These are phyloP conservation scores for Cryptococcus depauperatus DNA, from an alignment of 1,284 basidiomycete genomes.

Conservation along the genomic window DNA sequence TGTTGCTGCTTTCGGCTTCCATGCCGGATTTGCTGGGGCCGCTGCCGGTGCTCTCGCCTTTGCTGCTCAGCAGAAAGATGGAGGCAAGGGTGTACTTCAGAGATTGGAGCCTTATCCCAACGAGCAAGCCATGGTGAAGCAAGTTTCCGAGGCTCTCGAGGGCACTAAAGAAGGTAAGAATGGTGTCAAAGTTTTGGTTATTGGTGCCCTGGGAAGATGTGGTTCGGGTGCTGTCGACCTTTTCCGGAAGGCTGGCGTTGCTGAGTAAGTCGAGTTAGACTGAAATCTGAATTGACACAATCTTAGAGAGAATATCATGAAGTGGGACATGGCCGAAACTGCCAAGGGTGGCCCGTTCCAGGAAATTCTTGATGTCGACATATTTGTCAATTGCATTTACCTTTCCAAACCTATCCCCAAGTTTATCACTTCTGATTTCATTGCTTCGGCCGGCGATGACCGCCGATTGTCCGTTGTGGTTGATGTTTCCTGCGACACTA, in stretches of 20 bases:
- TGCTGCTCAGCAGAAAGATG: constrained; percentile 59
- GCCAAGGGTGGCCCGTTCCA: constrained; percentile 94
- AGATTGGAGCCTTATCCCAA: constrained; percentile 70
- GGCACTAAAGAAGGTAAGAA: constrained; percentile 55
- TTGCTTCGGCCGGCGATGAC: constrained; percentile 60
- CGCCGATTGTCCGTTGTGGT: constrained; percentile 78
- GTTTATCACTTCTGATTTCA: constrained; percentile 71
- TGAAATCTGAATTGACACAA: neutral
- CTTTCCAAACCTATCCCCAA: constrained; percentile 80
- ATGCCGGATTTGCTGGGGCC: constrained; percentile 96
- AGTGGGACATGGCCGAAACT: constrained; percentile 98
- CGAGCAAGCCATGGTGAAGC: constrained; percentile 69
- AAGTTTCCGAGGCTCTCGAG: constrained; percentile 61
- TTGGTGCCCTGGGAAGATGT: constrained; percentile 92
- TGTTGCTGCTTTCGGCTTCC: constrained; percentile 98
- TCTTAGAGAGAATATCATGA: constrained; percentile 77
- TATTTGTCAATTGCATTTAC: constrained; percentile 92
- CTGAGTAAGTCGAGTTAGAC: constrained; percentile 55
- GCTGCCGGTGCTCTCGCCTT: constrained; percentile 83
- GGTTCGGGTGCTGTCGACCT: constrained; percentile 94
- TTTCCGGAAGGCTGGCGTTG: constrained; percentile 84
- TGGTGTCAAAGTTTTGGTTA: constrained; percentile 81
- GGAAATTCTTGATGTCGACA: constrained; percentile 72
- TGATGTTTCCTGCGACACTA: constrained; percentile 98
- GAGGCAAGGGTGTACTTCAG: constrained; percentile 54